phyloP scores from a whole-genome alignment of 345 rosid species.

The Punica granatum region DNA sequence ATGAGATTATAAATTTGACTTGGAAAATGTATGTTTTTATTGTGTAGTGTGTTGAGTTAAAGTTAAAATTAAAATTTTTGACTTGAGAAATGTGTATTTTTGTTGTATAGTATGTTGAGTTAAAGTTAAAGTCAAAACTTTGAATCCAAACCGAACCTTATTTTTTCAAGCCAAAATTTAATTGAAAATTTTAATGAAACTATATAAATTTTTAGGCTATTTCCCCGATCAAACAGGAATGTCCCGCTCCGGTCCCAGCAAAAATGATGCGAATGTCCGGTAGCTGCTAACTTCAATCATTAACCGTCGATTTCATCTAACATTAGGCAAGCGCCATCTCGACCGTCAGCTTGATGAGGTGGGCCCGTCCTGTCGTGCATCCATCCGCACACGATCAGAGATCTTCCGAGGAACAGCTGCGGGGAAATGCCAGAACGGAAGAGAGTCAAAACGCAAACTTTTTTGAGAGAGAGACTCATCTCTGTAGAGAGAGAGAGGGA shows the following conservation, averaged over 20 bases:
- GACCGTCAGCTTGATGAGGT: background rate
- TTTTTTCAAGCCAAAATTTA: no score
- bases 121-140: no score
- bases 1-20: no score
- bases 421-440: background rate
- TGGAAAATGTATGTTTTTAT: no score
- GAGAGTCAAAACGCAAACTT: slow-evolving; percentile 14
- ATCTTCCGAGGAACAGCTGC: background rate
- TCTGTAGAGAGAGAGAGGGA: slow-evolving; percentile 12
- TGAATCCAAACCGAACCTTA: no score
- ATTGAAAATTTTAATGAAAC: no score
- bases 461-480: background rate
- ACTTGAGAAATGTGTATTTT: no score
- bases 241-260: background rate
- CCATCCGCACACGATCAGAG: background rate
- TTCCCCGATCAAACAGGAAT: no score
- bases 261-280: background rate
- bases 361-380: background rate
- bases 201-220: no score
- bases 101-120: no score
- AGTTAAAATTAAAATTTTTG: no score
- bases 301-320: background rate
- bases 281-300: background rate
- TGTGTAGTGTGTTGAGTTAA: no score
- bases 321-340: background rate